These are phyloP conservation scores for Aspergillus brasiliensis DNA, from an alignment of 2,329 filamentous ascomycete species.

Conservation along the genomic window DNA sequence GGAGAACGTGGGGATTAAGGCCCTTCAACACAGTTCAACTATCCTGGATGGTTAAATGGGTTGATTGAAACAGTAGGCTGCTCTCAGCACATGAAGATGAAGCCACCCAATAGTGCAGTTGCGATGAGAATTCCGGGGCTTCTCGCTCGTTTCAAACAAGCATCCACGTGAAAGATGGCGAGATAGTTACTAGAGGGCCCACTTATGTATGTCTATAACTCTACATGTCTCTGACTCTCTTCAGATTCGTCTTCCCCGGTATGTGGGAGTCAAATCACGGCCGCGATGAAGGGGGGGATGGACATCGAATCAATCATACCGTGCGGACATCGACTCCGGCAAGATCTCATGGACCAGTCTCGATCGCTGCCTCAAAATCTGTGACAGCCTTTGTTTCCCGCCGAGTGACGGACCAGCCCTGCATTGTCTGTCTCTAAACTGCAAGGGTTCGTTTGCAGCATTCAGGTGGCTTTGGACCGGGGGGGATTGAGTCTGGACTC, in stretches of 20 bases:
- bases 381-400: slow-evolving; percentile 1
- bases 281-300: neutral
- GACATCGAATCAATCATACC: neutral
- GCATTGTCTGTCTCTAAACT: slow-evolving; percentile 6
- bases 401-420: neutral
- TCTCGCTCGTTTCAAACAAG: neutral
- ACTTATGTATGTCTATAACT: neutral
- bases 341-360: neutral
- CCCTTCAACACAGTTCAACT: no score
- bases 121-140: no score
- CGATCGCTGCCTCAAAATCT: neutral
- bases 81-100: no score
- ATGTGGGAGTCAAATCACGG: neutral
- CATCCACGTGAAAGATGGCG: neutral
- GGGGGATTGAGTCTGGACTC: slow-evolving; percentile 1
- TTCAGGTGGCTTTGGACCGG: slow-evolving; percentile 4
- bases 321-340: neutral
- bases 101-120: no score
- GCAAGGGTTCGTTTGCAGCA: slow-evolving; percentile 7
- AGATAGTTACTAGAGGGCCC: neutral
- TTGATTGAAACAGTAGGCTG: no score
- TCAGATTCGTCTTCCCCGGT: neutral
- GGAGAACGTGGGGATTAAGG: neutral
- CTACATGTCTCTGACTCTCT: neutral
- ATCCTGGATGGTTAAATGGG: no score